phyloP scores from a whole-genome alignment of 2,329 filamentous ascomycete species.

The Ophiosphaerella korrae region DNA sequence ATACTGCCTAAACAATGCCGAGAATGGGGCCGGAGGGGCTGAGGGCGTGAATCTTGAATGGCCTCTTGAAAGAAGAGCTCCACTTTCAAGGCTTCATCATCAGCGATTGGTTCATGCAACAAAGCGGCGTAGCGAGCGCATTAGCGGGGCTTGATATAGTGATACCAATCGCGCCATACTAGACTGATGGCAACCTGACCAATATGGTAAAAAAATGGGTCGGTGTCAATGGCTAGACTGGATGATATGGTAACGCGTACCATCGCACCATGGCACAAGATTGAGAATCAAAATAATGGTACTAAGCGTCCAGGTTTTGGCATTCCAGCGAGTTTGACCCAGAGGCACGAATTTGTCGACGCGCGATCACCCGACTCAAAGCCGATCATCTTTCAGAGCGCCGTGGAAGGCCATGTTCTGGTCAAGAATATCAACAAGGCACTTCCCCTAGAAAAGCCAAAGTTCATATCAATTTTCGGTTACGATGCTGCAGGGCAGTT shows the following conservation, averaged over 20 bases:
- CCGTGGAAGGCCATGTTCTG: conserved; percentile 67
- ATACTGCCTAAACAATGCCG: conserved; percentile 38
- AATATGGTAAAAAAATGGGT: conserved; percentile 65
- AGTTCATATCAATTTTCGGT: conserved; percentile 64
- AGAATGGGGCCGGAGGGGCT: conserved; percentile 21
- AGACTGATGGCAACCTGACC: conserved; percentile 49
- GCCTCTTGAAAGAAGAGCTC: conserved; percentile 54
- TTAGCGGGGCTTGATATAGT: conserved; percentile 54
- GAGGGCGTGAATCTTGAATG: conserved; percentile 44
- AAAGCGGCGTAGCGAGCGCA: conserved; percentile 47
- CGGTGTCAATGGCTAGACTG: conserved; percentile 60
- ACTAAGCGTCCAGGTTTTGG: not conserved
- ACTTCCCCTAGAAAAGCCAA: conserved; percentile 59
- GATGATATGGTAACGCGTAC: conserved; percentile 64
- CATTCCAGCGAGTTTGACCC: conserved; percentile 5
- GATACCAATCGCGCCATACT: conserved; percentile 56
- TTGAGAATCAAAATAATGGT: conserved; percentile 49
- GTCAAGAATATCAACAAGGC: conserved; percentile 65
- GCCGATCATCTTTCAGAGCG: conserved; percentile 61
- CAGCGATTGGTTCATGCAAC: conserved; percentile 49
- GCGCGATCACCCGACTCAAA: conserved; percentile 58
- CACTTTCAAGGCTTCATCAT: conserved; percentile 49
- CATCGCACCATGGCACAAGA: conserved; percentile 62
- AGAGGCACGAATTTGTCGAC: conserved; percentile 60
- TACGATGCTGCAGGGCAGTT: conserved; percentile 55